Conservation (phyloP, 148 eudicot genomes). For the Camellia sinensis region DNA sequence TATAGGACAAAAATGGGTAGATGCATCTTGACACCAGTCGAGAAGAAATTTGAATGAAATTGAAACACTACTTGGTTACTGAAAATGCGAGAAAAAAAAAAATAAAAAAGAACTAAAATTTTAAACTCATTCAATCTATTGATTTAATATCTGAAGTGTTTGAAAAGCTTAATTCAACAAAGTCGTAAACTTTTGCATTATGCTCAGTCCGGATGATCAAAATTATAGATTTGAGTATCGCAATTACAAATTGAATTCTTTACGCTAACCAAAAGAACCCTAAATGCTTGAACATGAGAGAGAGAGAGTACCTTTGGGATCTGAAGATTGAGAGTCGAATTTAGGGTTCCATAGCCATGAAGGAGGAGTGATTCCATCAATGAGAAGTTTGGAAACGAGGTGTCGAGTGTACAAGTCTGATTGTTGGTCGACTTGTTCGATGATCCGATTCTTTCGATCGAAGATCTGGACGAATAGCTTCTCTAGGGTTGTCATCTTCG, state of each 20-base stretch:
- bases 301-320: conserved; percentile 13
- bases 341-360: conserved; percentile 55
- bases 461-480: conserved; percentile 68
- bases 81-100: not conserved
- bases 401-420: conserved; percentile 54
- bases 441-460: conserved; percentile 58
- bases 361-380: conserved; percentile 70
- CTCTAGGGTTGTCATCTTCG: conserved; percentile 60
- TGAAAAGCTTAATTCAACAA: not conserved
- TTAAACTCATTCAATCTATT: not conserved
- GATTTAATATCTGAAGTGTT: not conserved
- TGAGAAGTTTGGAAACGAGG: conserved; percentile 67
- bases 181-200: not conserved
- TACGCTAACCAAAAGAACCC: not conserved
- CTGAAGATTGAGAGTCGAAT: conserved; percentile 23
- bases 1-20: too few species aligned
- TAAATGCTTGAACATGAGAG: not conserved
- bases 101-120: too few species aligned
- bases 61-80: not conserved
- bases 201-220: not conserved
- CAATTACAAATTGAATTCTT: not conserved
- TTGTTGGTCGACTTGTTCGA: conserved; percentile 56
- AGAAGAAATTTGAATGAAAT: too few species aligned
- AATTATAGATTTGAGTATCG: not conserved
- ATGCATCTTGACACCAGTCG: too few species aligned